A percentile compares a stretch with the other conserved stretches of the same genome.
These are phyloP conservation scores for Paracamarosporium sp. DNA, from an alignment of 2,329 filamentous ascomycete species.

Conservation along the genomic window DNA sequence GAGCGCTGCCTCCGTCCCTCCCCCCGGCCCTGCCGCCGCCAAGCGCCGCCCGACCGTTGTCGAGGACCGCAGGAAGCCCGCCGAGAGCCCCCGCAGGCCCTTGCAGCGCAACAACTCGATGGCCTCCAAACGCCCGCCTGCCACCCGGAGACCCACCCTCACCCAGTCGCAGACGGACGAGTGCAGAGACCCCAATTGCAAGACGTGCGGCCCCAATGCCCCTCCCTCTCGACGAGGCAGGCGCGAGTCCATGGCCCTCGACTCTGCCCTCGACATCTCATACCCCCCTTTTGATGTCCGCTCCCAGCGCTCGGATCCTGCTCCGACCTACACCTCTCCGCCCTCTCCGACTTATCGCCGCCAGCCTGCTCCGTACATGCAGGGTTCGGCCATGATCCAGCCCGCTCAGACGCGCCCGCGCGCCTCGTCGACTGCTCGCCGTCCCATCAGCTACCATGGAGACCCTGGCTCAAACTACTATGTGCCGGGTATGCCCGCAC, in stretches of 20 bases:
- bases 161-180: slow-evolving; percentile 25
- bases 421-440: slow-evolving; percentile 27
- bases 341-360: slow-evolving; percentile 36
- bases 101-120: slow-evolving; percentile 31
- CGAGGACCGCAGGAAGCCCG: slow-evolving; percentile 25
- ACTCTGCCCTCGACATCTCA: slow-evolving; percentile 38
- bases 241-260: slow-evolving; percentile 26
- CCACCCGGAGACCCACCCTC: slow-evolving; percentile 16
- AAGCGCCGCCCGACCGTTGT: slow-evolving; percentile 26
- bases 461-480: slow-evolving; percentile 28
- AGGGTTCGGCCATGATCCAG: slow-evolving; percentile 36
- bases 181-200: slow-evolving; percentile 46
- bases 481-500: slow-evolving; percentile 25
- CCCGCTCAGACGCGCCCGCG: slow-evolving; percentile 35
- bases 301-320: slow-evolving; percentile 40
- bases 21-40: slow-evolving; percentile 26
- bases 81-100: slow-evolving; percentile 31
- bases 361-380: slow-evolving; percentile 25
- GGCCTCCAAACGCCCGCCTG: slow-evolving; percentile 24
- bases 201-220: slow-evolving; percentile 28
- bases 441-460: slow-evolving; percentile 43
- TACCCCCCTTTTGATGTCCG: slow-evolving; percentile 31
- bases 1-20: slow-evolving; percentile 20
- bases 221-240: slow-evolving; percentile 19
- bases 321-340: slow-evolving; percentile 30